Conservation (phyloP, 2,329 filamentous ascomycete genomes). For the Leptoxyphium fumago region DNA sequence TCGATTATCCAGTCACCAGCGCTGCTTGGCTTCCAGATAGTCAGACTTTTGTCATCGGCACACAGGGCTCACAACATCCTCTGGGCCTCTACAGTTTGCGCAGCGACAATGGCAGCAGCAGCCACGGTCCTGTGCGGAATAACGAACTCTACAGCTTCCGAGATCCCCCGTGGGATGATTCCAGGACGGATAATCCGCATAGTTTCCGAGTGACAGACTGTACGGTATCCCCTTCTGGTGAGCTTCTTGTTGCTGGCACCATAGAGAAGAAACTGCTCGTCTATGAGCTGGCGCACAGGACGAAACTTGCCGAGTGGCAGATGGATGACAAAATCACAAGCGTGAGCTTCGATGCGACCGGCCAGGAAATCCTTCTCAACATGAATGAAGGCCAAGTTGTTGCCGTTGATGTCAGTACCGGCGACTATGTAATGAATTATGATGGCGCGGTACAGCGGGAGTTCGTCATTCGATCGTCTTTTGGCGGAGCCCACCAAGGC, state of each 20-base stretch:
- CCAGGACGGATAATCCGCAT: constrained; percentile 42
- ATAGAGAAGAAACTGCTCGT: constrained; percentile 57
- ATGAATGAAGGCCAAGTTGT: constrained; percentile 63
- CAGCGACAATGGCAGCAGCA: constrained; percentile 2
- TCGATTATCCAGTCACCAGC: constrained; percentile 72
- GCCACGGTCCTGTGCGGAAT: constrained; percentile 9
- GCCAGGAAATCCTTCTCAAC: constrained; percentile 68
- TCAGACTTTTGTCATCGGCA: constrained; percentile 62
- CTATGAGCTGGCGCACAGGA: constrained; percentile 60
- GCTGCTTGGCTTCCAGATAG: constrained; percentile 81
- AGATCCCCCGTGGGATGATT: constrained; percentile 32
- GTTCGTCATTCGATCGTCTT: constrained; percentile 66
- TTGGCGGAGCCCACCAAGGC: constrained; percentile 82
- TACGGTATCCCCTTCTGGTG: constrained; percentile 67
- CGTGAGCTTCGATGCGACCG: constrained; percentile 67
- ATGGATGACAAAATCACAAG: constrained; percentile 59
- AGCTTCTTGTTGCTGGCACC: constrained; percentile 65
- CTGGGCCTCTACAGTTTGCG: constrained; percentile 40
- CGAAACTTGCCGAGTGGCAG: constrained; percentile 60
- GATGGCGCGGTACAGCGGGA: constrained; percentile 59
- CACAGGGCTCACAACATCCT: constrained; percentile 51
- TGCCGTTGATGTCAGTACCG: constrained; percentile 61
- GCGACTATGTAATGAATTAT: constrained; percentile 59
- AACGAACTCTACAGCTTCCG: constrained; percentile 20
- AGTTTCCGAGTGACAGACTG: constrained; percentile 70